Evolutionary conservation across 78 protist species (phyloP), one percentile per base, ranked within the genome.

Genomic region (Dictyostelium firmibasis): DNA sequence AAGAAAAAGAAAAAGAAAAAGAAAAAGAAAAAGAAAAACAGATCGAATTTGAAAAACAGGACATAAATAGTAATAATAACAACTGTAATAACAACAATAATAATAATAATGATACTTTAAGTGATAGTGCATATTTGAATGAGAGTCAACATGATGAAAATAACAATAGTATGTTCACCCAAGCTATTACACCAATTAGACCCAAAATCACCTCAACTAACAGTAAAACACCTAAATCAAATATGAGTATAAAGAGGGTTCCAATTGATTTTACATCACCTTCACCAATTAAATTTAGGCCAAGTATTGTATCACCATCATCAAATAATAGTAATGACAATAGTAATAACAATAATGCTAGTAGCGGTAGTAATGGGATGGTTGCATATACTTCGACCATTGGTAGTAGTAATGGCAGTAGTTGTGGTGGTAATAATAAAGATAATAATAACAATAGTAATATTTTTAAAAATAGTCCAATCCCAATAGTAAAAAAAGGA

Each of bases 111-210:
- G 29, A 74, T 35, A 16, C 27, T 4, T 6, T 25, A 31, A 33
- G 33, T 72, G 41, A 33, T 72, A 25, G 43, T 25, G 25, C 74
- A 64, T 25, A 25, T 13, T 3, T 64, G 0, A 33, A 64, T 11
- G 74, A 64, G 11, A 16, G 31, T 72, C 62, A 50, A 50, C 10
- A 36, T 18, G 53, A 75, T 23, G 53, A 36, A 31, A 9, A 27
- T 36, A 70, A 31, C 9, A 78, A 78, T 78, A 44, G 53, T 79
- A 23, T 44, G 33, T 8, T 20, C 14, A 79, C 84, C 1, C 67
- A 44, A 79, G n/a, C 84, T 43, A 79, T 79, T 20, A 79, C 84
- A 44, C 84, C 84, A 38, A 79, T 79, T 23, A 79, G 47, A 79
- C 82, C 53, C 1, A 38, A 23, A 76, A 9, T 38, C 5, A 20